Evolutionary conservation across 768 basidiomycete genomes (phyloP).

Genomic region (Trametes maxima): DNA sequence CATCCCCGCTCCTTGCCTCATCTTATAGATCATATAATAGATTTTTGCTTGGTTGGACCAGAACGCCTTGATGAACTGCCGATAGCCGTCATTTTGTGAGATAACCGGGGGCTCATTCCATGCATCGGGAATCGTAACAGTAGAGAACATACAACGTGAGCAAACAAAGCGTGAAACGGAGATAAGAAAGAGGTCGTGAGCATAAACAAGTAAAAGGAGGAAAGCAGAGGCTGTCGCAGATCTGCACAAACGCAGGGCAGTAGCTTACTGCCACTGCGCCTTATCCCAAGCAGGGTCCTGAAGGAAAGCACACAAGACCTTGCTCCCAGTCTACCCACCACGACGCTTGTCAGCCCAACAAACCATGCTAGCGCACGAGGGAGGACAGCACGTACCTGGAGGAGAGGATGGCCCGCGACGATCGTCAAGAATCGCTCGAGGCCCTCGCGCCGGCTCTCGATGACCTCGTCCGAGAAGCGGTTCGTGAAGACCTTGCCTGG

Average conservation of each 20-base stretch:
- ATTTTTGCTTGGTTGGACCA: slow-evolving; percentile 2
- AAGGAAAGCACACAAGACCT: slow-evolving; percentile 93
- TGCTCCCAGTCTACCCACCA: slow-evolving; percentile 79
- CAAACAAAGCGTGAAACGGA: slow-evolving; percentile 25
- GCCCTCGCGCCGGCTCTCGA: slow-evolving; percentile 89
- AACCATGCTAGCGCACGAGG: not conserved
- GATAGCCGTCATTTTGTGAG: not conserved
- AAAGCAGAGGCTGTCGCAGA: not conserved
- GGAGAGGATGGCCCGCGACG: slow-evolving; percentile 94
- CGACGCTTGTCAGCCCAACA: not conserved
- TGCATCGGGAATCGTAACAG: slow-evolving; percentile 6
- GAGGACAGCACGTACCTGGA: slow-evolving; percentile 67
- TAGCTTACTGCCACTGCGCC: slow-evolving; percentile 66
- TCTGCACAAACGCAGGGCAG: not conserved
- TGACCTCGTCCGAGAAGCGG: slow-evolving; percentile 96
- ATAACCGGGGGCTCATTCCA: not conserved
- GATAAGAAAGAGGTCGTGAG: slow-evolving; percentile 19
- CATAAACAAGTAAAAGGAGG: slow-evolving; percentile 31
- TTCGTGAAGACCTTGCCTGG: slow-evolving; percentile 99
- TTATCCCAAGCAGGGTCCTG: slow-evolving; percentile 95
- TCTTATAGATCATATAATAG: slow-evolving; percentile 16
- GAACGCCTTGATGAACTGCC: not conserved
- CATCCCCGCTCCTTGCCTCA: slow-evolving; percentile 9
- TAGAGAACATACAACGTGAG: slow-evolving; percentile 14
- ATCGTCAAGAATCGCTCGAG: slow-evolving; percentile 93